phyloP scores from a whole-genome alignment of 345 rosid species.

The Kernera saxatilis region DNA sequence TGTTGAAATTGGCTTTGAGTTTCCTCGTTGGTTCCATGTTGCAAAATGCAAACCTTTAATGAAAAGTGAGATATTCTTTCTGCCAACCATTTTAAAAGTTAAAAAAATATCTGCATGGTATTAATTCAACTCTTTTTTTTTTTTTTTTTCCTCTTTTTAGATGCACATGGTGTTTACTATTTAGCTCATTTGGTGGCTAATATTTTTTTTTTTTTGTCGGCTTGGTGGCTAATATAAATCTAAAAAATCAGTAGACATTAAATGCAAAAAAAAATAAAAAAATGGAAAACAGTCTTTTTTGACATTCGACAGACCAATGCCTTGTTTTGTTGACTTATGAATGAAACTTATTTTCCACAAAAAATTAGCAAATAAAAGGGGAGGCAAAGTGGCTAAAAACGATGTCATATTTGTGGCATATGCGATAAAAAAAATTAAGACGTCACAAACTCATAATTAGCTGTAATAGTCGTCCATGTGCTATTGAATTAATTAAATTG shows the following conservation, averaged over 20 bases:
- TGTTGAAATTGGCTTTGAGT: too few species aligned
- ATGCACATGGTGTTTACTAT: background rate
- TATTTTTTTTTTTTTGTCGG: too few species aligned
- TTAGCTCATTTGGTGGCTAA: background rate
- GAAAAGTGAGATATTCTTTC: background rate
- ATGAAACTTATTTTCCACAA: too few species aligned
- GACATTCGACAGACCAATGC: background rate
- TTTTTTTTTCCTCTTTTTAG: background rate
- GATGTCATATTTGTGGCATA: background rate
- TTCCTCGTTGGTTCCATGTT: background rate
- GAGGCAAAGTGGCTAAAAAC: background rate
- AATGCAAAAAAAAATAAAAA: background rate
- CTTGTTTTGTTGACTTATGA: background rate
- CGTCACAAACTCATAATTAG: too few species aligned
- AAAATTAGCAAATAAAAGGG: too few species aligned
- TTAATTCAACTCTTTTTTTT: background rate
- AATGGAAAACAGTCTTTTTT: background rate
- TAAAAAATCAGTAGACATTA: background rate
- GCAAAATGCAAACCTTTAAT: slow-evolving; percentile 4
- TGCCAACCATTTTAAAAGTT: background rate
- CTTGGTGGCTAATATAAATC: background rate
- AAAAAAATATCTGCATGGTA: background rate
- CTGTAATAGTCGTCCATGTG: slow-evolving; percentile 13
- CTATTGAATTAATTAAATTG: background rate
- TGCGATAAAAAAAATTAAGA: too few species aligned